phyloP scores from a whole-genome alignment of 257 asterid species.

The Solanum bulbocastanum region DNA sequence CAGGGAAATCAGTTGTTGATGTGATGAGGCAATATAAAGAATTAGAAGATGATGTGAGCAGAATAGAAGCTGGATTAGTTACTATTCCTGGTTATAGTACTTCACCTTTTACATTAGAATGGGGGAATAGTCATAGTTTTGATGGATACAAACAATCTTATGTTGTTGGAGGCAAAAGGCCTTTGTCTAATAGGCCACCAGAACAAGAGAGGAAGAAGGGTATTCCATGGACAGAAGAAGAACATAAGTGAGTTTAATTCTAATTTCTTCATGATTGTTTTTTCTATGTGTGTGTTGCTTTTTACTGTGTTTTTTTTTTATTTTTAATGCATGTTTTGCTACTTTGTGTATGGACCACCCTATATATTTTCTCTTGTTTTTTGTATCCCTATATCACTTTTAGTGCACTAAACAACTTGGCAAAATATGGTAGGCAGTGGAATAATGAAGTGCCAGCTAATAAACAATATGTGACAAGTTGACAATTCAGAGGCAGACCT shows the following conservation, averaged over 20 bases:
- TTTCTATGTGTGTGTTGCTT: not conserved
- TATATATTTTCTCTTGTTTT: not conserved
- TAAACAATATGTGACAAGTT: not conserved
- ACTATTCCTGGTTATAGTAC: slow-evolving; percentile 65
- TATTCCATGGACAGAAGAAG: slow-evolving; percentile 96
- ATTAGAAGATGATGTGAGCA: slow-evolving; percentile 78
- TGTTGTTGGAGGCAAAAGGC: slow-evolving; percentile 32
- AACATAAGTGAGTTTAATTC: slow-evolving; percentile 58
- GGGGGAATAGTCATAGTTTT: slow-evolving; percentile 48
- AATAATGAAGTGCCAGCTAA: not conserved
- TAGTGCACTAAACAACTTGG: not conserved
- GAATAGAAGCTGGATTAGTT: slow-evolving; percentile 80
- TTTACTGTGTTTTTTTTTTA: not conserved
- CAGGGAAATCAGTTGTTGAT: slow-evolving; percentile 71
- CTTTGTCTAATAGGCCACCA: slow-evolving; percentile 37
- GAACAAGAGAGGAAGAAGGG: slow-evolving; percentile 94
- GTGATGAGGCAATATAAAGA: slow-evolving; percentile 74
- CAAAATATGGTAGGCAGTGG: not conserved
- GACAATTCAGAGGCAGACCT: not conserved
- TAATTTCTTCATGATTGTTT: not conserved
- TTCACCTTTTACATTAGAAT: slow-evolving; percentile 67
- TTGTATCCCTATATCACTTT: not conserved
- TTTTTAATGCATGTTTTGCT: not conserved
- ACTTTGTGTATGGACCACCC: not conserved
- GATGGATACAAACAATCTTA: slow-evolving; percentile 42